Conservation (phyloP, 768 basidiomycete genomes). For the Wakefieldia striispora region DNA sequence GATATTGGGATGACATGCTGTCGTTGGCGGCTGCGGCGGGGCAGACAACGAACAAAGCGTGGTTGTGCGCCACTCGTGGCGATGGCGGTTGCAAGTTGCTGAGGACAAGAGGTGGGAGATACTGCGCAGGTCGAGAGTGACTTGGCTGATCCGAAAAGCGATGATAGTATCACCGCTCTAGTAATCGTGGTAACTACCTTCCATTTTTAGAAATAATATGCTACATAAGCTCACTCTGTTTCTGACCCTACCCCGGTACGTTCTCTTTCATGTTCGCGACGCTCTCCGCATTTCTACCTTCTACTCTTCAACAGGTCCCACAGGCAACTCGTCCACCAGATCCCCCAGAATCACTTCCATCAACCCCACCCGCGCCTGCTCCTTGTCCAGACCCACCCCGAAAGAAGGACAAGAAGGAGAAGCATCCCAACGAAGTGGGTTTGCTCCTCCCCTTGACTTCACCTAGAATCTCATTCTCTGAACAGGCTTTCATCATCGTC, state of each 20-base stretch:
- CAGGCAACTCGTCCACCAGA: constrained; percentile 23
- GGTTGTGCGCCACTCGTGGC: too few relatives aligned
- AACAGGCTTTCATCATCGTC: constrained; percentile 87
- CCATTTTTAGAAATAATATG: neutral
- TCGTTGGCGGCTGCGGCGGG: too few relatives aligned
- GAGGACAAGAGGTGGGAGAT: too few relatives aligned
- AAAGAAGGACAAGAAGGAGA: constrained; percentile 47
- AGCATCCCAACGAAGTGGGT: constrained; percentile 47
- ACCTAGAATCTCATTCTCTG: constrained; percentile 8
- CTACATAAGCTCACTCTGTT: constrained; percentile 16
- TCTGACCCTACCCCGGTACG: neutral
- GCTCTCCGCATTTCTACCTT: constrained; percentile 49
- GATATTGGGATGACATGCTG: too few relatives aligned
- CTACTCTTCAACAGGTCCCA: constrained; percentile 43
- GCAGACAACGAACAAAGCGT: too few relatives aligned
- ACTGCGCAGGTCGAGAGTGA: too few relatives aligned
- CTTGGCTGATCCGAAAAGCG: too few relatives aligned
- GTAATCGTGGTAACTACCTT: constrained; percentile 13
- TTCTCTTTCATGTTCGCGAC: constrained; percentile 47
- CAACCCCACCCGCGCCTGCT: neutral
- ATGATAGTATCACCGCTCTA: too few relatives aligned
- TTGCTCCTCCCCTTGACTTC: constrained; percentile 2
- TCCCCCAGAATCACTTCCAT: constrained; percentile 11
- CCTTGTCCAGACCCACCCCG: constrained; percentile 36
- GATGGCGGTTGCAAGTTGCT: too few relatives aligned